phyloP scores from a whole-genome alignment of 116 monocot genomes.

The Dioscorea cayenensis region DNA sequence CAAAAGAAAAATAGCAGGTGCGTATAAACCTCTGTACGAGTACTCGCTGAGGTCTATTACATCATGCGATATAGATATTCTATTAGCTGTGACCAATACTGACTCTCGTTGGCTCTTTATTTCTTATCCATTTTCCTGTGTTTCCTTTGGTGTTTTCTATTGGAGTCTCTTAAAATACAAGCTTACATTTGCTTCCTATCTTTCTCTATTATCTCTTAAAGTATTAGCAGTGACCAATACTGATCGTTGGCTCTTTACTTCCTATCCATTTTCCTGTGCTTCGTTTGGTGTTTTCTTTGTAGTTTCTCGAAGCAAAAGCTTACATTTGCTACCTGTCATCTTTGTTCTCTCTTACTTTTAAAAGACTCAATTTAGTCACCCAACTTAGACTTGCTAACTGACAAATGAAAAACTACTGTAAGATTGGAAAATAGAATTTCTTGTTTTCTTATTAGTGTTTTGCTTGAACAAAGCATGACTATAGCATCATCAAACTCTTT shows the following conservation, averaged over 20 bases:
- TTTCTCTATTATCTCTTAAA: slow-evolving; percentile 49
- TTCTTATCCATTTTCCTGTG: slow-evolving; percentile 5
- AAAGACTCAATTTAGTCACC: slow-evolving; percentile 56
- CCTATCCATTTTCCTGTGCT: slow-evolving; percentile 2
- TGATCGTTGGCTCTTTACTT: slow-evolving; percentile 16
- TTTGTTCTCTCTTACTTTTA: slow-evolving; percentile 63
- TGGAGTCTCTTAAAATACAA: slow-evolving; percentile 75
- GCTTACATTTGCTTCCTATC: slow-evolving; percentile 62
- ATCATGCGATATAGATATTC: slow-evolving; percentile 34
- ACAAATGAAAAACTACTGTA: neutral
- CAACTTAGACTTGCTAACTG: slow-evolving; percentile 54
- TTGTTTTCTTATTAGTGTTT: neutral
- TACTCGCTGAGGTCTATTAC: slow-evolving; percentile 48
- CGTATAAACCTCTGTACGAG: slow-evolving; percentile 47
- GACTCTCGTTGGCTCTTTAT: slow-evolving; percentile 13
- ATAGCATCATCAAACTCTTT: slow-evolving; percentile 49
- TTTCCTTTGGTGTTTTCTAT: slow-evolving; percentile 15
- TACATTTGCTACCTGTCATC: slow-evolving; percentile 54
- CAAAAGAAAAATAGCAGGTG: slow-evolving; percentile 45
- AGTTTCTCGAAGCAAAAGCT: slow-evolving; percentile 84
- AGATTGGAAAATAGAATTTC: neutral
- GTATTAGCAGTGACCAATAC: too few species aligned
- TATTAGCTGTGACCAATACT: slow-evolving; percentile 39
- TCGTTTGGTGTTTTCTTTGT: slow-evolving; percentile 16
- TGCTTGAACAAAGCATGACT: slow-evolving; percentile 28